Conservation (phyloP, 1,284 basidiomycete genomes). For the Sporisorium sorghi region DNA sequence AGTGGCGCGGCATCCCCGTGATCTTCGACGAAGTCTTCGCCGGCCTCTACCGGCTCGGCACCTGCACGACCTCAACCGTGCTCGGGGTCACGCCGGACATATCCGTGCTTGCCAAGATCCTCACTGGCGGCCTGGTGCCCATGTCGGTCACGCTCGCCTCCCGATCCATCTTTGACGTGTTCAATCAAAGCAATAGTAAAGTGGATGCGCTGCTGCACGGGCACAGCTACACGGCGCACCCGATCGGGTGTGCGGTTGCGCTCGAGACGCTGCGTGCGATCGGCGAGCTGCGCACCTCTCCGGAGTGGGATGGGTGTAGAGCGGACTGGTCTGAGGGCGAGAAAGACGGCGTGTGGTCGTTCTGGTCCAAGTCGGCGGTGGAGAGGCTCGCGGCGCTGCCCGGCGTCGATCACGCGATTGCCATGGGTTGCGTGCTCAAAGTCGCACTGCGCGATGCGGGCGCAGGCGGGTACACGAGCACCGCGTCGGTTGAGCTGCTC, state of each 20-base stretch:
- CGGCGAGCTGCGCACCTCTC: conserved; percentile 71
- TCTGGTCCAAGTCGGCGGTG: conserved; percentile 85
- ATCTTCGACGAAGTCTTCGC: conserved; percentile 97
- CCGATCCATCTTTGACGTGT: conserved; percentile 82
- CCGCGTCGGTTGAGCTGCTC: conserved; percentile 44
- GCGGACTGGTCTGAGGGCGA: conserved; percentile 71
- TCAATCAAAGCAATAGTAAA: conserved; percentile 79
- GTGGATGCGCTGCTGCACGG: conserved; percentile 89
- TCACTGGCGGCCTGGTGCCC: conserved; percentile 92
- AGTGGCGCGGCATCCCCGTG: conserved; percentile 84
- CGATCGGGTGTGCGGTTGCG: conserved; percentile 85
- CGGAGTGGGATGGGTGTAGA: conserved; percentile 75
- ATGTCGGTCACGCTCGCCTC: conserved; percentile 82
- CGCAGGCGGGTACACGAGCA: conserved; percentile 71
- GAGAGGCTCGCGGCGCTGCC: conserved; percentile 75
- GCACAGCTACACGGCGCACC: conserved; percentile 79
- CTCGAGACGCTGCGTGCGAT: conserved; percentile 81
- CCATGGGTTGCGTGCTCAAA: conserved; percentile 87
- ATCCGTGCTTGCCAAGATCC: conserved; percentile 89
- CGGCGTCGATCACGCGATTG: conserved; percentile 81
- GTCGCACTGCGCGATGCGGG: conserved; percentile 79
- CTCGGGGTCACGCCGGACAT: conserved; percentile 74
- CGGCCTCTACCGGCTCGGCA: conserved; percentile 87
- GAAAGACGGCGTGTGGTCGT: conserved; percentile 77
- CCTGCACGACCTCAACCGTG: conserved; percentile 44